Conservation (phyloP, 1,284 basidiomycete species). For the Vanrija sp. region DNA sequence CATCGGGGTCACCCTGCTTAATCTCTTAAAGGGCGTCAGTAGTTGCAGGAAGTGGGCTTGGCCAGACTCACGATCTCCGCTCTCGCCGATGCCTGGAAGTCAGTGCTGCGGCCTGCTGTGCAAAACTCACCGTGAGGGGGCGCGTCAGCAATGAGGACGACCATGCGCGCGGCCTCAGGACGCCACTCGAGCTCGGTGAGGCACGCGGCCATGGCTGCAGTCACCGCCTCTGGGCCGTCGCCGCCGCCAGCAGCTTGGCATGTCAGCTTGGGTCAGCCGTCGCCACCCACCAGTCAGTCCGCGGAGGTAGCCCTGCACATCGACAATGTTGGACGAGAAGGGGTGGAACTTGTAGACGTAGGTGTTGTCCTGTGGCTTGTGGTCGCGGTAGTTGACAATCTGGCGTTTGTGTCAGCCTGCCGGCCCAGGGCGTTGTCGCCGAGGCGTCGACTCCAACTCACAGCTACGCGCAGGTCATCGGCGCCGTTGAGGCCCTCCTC, state of each 20-base stretch:
- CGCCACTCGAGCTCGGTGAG: constrained; percentile 85
- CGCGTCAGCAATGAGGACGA: constrained; percentile 92
- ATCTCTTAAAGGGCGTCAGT: constrained; percentile 59
- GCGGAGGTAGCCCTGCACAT: constrained; percentile 80
- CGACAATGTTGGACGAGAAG: constrained; percentile 84
- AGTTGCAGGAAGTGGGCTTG: neutral
- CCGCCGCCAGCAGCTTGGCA: constrained; percentile 87
- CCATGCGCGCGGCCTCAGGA: constrained; percentile 84
- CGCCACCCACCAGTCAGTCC: constrained; percentile 35
- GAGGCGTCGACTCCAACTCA: constrained; percentile 42
- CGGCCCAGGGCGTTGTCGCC: neutral
- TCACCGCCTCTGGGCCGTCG: constrained; percentile 97
- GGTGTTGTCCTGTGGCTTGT: constrained; percentile 92
- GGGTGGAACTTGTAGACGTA: constrained; percentile 91
- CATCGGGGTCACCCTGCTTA: constrained; percentile 86
- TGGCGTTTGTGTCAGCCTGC: constrained; percentile 7
- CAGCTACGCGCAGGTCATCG: constrained; percentile 85
- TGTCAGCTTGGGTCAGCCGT: neutral
- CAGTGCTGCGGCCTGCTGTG: neutral
- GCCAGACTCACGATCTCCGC: constrained; percentile 40
- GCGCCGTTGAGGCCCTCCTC: constrained; percentile 81
- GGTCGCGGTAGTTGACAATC: constrained; percentile 80
- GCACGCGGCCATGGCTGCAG: constrained; percentile 83
- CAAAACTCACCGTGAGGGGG: constrained; percentile 72
- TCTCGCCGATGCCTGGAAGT: constrained; percentile 41